Conservation (phyloP, 768 basidiomycete species). For the Candolleomyces eurysporus region DNA sequence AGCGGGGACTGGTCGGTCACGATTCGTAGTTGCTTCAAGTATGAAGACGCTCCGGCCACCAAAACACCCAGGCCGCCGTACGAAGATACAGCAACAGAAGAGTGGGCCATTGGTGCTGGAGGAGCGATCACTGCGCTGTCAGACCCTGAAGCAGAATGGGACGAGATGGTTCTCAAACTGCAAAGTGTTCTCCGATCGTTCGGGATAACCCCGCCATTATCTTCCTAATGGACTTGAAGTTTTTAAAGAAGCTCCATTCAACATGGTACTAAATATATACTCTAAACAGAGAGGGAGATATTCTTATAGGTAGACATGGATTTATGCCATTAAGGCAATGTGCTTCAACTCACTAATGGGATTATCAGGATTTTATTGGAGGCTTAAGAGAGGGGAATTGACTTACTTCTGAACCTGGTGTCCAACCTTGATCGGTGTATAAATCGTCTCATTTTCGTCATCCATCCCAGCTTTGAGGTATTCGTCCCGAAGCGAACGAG, state of each 20-base stretch:
- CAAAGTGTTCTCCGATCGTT: constrained; percentile 73
- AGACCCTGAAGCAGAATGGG: constrained; percentile 85
- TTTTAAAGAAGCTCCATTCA: background rate
- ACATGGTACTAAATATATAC: constrained; percentile 1
- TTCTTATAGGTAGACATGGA: background rate
- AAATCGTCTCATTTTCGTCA: constrained; percentile 43
- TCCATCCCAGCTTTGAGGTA: constrained; percentile 35
- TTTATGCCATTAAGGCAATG: constrained; percentile 75
- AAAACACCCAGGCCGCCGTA: constrained; percentile 3
- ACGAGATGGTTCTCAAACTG: constrained; percentile 89
- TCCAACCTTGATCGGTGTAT: constrained; percentile 82
- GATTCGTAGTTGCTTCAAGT: constrained; percentile 89
- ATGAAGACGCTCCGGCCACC: constrained; percentile 35
- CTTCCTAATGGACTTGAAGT: background rate
- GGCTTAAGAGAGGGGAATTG: background rate
- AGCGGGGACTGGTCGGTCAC: constrained; percentile 91
- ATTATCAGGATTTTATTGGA: background rate
- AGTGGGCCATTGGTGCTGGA: constrained; percentile 87
- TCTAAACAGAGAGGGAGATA: too few species aligned
- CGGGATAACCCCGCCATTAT: constrained; percentile 28
- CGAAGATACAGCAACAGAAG: constrained; percentile 31
- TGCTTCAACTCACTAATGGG: constrained; percentile 68
- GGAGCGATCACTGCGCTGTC: constrained; percentile 95
- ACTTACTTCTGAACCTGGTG: constrained; percentile 82
- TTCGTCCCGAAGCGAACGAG: constrained; percentile 41